Base-by-base conservation (phyloP, 352 stramenopile species). In the Phytophthora kernoviae region DNA sequence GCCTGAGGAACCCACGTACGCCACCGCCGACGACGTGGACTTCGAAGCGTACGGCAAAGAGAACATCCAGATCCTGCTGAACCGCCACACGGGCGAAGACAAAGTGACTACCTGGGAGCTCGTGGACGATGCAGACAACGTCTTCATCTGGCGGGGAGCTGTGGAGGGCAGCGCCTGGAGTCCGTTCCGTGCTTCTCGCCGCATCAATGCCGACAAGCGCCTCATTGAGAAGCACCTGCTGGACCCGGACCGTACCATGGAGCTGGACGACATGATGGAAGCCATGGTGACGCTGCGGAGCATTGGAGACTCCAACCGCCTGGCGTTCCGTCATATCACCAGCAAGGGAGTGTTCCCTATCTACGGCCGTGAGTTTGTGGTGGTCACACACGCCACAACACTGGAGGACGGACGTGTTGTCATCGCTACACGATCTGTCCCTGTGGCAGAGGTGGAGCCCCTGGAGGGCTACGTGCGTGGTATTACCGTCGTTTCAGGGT, bases 181-280 rank as follows among this genome's bases (percentile, higher is more conserved):
- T 40, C 68, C 79, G 27, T 93, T 94, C 69, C 79, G 79, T 33
- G 84, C 80, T 21, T 70, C 73, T 37, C 68, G 75, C 53, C 68
- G 66, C 42, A 82, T 94, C 42, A 53, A 75, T 36, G 74, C 81
- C 24, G 65, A 77, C 64, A 89, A 90, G 57, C 45, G 65, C 36
- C 39, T 70, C 24, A 81, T 94, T 49, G 72, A 87, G 56, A 64
- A 71, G 36, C 56, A 75, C 47, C 76, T 94, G 46, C 58, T 90
- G 27, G 85, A 94, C 60, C 63, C 73, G 32, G 66, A 79, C 30
- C 68, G 86, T 36, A 77, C 86, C 47, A 71, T 88, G 36, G 73
- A 91, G 65, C 78, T 92, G 36, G 85, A 94, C 60, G 79, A 91
- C 43, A 94, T 92, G 82, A 94, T 84, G 53, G 85, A 92, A 50